Conservation (phyloP, 176 grass and related monocot genomes). For the Oryza meridionalis region DNA sequence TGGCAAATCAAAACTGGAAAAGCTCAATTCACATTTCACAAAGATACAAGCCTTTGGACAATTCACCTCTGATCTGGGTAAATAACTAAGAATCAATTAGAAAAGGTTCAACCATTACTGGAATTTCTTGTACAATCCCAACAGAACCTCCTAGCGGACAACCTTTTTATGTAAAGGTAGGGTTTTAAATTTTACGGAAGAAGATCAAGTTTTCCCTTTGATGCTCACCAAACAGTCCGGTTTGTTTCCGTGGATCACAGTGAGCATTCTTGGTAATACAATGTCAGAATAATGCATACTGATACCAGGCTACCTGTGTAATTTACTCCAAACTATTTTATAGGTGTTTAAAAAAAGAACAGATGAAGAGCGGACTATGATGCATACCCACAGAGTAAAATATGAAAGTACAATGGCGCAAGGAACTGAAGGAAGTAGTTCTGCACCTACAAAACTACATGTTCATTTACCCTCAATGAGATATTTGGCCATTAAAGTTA, state of each 20-base stretch:
- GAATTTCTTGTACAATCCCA: neutral
- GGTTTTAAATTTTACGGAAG: neutral
- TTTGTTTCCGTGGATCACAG: neutral
- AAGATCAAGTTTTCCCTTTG: neutral
- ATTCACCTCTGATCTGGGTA: neutral
- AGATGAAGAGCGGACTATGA: neutral
- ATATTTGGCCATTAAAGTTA: neutral
- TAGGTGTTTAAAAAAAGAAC: conserved; percentile 2
- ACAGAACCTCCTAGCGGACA: neutral
- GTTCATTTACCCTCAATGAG: conserved; percentile 6
- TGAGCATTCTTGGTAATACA: neutral
- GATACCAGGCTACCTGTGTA: neutral
- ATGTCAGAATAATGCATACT: conserved; percentile 24
- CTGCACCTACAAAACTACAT: conserved; percentile 30
- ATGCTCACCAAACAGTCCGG: neutral
- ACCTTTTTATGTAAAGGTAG: neutral
- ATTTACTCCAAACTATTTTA: conserved; percentile 7
- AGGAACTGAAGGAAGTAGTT: neutral
- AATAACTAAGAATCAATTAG: neutral
- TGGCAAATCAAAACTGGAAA: neutral
- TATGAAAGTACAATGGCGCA: conserved; percentile 8
- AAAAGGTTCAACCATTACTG: neutral
- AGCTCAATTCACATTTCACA: neutral
- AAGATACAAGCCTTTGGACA: neutral
- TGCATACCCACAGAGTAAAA: conserved; percentile 9